These are phyloP conservation scores for Myrica gale DNA, from an alignment of 306 rosid genomes.

Conservation along the genomic window DNA sequence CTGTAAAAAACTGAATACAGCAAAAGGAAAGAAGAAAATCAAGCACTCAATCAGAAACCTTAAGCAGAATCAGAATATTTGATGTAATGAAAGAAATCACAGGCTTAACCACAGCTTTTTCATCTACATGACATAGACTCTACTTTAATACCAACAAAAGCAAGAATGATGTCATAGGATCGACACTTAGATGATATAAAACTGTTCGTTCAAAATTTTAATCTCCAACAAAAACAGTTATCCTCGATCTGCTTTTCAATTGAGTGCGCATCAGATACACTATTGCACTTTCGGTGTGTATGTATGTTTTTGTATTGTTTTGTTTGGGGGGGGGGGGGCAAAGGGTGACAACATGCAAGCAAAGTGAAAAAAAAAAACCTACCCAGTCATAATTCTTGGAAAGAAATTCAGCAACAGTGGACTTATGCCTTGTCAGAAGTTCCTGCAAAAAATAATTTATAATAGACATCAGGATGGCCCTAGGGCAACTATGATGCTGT, in stretches of 20 bases:
- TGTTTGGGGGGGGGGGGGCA: not conserved
- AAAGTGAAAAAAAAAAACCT: conserved; percentile 12
- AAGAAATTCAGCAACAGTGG: conserved; percentile 92
- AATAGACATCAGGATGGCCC: conserved; percentile 14
- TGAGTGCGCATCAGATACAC: not conserved
- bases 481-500: not conserved
- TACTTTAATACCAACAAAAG: not conserved
- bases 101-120: no score
- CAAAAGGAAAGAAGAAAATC: conserved; percentile 17
- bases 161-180: not conserved
- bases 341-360: not conserved
- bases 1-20: conserved; percentile 76
- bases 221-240: not conserved
- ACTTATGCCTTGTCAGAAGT: conserved; percentile 95
- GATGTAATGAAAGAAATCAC: no score
- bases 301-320: not conserved
- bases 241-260: not conserved
- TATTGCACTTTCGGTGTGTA: no score
- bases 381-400: conserved; percentile 97
- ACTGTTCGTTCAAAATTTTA: not conserved
- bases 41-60: conserved; percentile 19
- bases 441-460: conserved; percentile 56
- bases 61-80: not conserved
- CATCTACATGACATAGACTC: not conserved
- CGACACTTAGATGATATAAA: not conserved